Percentiles rank a stretch among this genome's conserved stretches.
phyloP scores from a whole-genome alignment of 2,329 filamentous ascomycete species.

The Botryotinia globosa region DNA sequence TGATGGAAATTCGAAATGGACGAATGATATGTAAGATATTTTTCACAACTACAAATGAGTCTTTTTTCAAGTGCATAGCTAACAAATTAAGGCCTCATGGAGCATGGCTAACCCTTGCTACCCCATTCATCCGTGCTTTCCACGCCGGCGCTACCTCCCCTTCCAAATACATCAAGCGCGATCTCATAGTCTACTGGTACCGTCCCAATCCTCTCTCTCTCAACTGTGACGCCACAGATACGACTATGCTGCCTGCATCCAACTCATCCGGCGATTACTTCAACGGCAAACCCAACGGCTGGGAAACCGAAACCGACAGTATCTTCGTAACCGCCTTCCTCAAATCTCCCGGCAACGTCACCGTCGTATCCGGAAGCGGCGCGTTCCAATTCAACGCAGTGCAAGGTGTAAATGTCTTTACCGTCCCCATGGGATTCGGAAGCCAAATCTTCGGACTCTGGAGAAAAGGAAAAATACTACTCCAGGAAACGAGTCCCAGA shows the following conservation, averaged over 20 bases:
- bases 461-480: neutral
- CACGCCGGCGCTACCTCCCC: neutral
- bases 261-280: slow-evolving; percentile 9
- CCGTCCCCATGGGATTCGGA: neutral
- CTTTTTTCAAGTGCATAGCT: neutral
- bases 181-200: slow-evolving; percentile 18
- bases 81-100: neutral
- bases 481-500: neutral
- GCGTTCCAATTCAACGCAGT: neutral
- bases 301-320: slow-evolving; percentile 11
- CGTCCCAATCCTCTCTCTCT: neutral
- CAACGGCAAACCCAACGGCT: slow-evolving; percentile 14
- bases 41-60: neutral
- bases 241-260: slow-evolving; percentile 9
- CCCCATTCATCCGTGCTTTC: slow-evolving; percentile 12
- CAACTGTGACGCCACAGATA: slow-evolving; percentile 14
- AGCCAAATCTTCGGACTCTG: neutral
- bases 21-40: slow-evolving; percentile 9
- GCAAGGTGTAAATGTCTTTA: neutral
- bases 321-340: slow-evolving; percentile 11
- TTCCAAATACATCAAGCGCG: neutral
- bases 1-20: slow-evolving; percentile 20
- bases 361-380: neutral
- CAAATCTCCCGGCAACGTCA: neutral
- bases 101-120: slow-evolving; percentile 14